These are phyloP conservation scores for Pulveroboletus sp. DNA, from an alignment of 768 basidiomycete genomes.

Conservation along the genomic window DNA sequence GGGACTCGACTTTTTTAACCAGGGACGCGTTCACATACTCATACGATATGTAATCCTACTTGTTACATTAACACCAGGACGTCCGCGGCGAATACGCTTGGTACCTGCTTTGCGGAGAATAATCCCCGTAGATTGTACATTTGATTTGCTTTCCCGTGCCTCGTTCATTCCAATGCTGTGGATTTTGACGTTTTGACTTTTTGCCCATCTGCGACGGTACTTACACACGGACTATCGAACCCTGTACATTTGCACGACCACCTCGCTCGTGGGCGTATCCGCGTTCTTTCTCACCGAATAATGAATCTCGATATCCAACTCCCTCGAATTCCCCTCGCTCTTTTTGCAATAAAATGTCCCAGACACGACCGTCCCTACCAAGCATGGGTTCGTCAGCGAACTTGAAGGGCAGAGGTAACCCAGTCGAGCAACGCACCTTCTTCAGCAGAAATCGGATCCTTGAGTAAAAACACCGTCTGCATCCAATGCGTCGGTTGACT, in stretches of 20 bases:
- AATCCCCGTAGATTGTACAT: too few species aligned
- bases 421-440: conserved; percentile 53
- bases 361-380: conserved; percentile 63
- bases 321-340: conserved; percentile 75
- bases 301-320: conserved; percentile 90
- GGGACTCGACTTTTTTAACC: too few species aligned
- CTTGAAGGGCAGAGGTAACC: neutral
- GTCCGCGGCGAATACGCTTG: too few species aligned
- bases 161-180: too few species aligned
- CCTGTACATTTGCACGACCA: conserved; percentile 76
- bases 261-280: conserved; percentile 35
- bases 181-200: too few species aligned
- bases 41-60: too few species aligned
- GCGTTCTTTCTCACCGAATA: conserved; percentile 49
- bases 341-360: conserved; percentile 87
- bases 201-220: too few species aligned
- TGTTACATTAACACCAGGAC: too few species aligned
- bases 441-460: conserved; percentile 70
- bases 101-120: too few species aligned
- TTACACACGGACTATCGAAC: conserved; percentile 47
- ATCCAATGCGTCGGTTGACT: conserved; percentile 96
- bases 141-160: too few species aligned
- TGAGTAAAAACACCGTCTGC: conserved; percentile 86
- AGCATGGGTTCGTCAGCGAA: neutral
- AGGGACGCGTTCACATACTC: too few species aligned